A percentile compares a stretch with the other conserved stretches of the same genome.
Conservation (phyloP, 2,329 filamentous ascomycete species). For the Akanthomyces muscarius region DNA sequence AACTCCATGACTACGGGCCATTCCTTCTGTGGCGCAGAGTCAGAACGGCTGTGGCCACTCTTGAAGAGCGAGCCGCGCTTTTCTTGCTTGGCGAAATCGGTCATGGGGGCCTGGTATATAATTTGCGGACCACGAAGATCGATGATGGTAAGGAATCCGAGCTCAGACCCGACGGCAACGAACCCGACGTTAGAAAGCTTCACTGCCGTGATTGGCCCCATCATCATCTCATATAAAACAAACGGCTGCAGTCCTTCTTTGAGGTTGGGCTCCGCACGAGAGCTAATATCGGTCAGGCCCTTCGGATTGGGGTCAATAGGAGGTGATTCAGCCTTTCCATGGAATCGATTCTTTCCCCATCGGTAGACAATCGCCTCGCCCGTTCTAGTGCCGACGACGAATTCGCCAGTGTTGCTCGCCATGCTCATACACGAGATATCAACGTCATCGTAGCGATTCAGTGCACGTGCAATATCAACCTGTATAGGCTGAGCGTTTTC, state of each 20-base stretch:
- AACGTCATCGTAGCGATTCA: conserved; percentile 74
- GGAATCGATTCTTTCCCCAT: conserved; percentile 77
- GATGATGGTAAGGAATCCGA: conserved; percentile 74
- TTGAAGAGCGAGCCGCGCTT: conserved; percentile 71
- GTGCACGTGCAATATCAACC: conserved; percentile 77
- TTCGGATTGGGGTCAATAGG: conserved; percentile 59
- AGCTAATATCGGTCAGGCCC: conserved; percentile 69
- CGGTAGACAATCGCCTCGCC: conserved; percentile 87
- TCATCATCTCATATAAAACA: conserved; percentile 75
- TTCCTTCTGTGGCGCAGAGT: conserved; percentile 51
- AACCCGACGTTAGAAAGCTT: conserved; percentile 93
- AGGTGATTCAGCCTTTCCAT: conserved; percentile 55
- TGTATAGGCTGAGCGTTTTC: conserved; percentile 81
- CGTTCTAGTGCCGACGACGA: conserved; percentile 73
- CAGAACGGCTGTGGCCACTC: conserved; percentile 27
- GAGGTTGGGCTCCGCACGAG: conserved; percentile 65
- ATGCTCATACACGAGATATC: conserved; percentile 77
- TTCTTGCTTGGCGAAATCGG: conserved; percentile 70
- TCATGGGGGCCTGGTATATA: conserved; percentile 70
- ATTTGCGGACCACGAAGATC: conserved; percentile 84
- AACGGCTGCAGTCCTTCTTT: conserved; percentile 79
- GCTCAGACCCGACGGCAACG: conserved; percentile 79
- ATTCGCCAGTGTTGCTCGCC: conserved; percentile 74
- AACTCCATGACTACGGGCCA: conserved; percentile 84
- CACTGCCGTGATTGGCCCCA: conserved; percentile 74